Percentiles rank a stretch among this genome's conserved stretches.
phyloP scores from a whole-genome alignment of 2,329 filamentous ascomycete genomes.

The Neofusicoccum kwambonambiense region DNA sequence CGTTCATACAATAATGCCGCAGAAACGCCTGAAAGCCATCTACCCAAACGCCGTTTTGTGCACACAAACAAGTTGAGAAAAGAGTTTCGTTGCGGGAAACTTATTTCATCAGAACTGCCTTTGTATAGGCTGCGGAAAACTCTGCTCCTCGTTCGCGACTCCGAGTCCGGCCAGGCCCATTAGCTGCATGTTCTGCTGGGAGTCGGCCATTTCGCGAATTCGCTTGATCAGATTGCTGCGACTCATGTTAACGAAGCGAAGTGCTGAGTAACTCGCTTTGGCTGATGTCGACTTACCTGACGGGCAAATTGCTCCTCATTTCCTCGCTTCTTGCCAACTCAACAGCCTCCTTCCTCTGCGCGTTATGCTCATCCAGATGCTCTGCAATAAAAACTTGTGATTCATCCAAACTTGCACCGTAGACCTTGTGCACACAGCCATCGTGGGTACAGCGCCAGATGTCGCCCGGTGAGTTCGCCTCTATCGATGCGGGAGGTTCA shows the following conservation, averaged over 20 bases:
- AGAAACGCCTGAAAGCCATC: too few relatives aligned
- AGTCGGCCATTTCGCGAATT: conserved; percentile 44
- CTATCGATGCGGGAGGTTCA: conserved; percentile 26
- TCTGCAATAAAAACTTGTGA: conserved; percentile 58
- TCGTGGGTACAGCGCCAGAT: conserved; percentile 67
- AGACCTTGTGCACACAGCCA: conserved; percentile 64
- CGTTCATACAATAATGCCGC: too few relatives aligned
- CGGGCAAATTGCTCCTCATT: conserved; percentile 38
- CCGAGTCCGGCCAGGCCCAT: conserved; percentile 10
- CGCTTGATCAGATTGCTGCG: conserved; percentile 45
- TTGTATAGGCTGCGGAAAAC: not conserved
- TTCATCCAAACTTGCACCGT: conserved; percentile 57
- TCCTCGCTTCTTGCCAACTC: conserved; percentile 56
- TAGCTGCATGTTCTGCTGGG: conserved; percentile 20
- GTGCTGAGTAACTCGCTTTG: not conserved
- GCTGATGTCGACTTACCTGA: conserved; percentile 31
- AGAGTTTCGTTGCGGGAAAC: too few relatives aligned
- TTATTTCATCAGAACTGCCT: not conserved
- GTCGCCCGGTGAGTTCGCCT: conserved; percentile 55
- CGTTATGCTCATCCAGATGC: conserved; percentile 63
- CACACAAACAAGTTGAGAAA: too few relatives aligned
- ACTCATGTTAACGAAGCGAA: not conserved
- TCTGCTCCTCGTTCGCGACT: not conserved
- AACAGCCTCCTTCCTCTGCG: conserved; percentile 52
- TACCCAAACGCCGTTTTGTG: too few relatives aligned